Base-by-base conservation (phyloP, 331 rosid genomes). In the Quercus phellos region DNA sequence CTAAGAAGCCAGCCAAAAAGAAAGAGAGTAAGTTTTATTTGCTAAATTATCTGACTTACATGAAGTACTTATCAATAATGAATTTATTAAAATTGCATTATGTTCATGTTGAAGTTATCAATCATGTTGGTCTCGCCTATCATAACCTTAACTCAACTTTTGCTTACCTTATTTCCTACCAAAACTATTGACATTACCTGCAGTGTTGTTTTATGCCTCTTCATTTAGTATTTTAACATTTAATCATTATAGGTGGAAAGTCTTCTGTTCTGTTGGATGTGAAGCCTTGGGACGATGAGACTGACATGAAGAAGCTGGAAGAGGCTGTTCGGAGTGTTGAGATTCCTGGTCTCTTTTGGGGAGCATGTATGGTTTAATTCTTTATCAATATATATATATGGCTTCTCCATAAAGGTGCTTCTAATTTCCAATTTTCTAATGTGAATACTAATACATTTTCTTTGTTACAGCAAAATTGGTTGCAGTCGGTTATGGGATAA, bases 241-340 rank as follows among this genome's bases (percentile, higher is more conserved):
- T 60, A 19, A 22, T 64, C 27, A 29, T 21, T 35, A 6, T 77
- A 91, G 97, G 97, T 70, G 97, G 97, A 0, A 93, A 93, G 60
- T 93, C 97, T 72, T 93, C 97, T 4, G 91, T 93, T 73, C 87
- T 93, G 56, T 77, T 93, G 27, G 97, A 92, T 78, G 91, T 92
- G 21, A 92, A 92, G 84, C 97, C 97, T 68, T 92, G 97, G 97
- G 97, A 92, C 1, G 97, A 92, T 24, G 96, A 92, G 81, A 92
- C 97, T 0, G 96, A 92, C 87, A 90, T 92, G 97, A 92, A 93
- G 87, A 90, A 90, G 85, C 87, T 93, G 4, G 97, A 93, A 87
- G 97, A 90, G 88, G 80, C 93, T 79, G 97, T 93, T 50, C 90
- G 97, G 7, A 74, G 88, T 22, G 3, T 93, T 16, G 85, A 93